Percentiles rank a stretch among this genome's conserved stretches.
Conservation (phyloP, 768 basidiomycete species). For the Lactifluus hygrophoroides region DNA sequence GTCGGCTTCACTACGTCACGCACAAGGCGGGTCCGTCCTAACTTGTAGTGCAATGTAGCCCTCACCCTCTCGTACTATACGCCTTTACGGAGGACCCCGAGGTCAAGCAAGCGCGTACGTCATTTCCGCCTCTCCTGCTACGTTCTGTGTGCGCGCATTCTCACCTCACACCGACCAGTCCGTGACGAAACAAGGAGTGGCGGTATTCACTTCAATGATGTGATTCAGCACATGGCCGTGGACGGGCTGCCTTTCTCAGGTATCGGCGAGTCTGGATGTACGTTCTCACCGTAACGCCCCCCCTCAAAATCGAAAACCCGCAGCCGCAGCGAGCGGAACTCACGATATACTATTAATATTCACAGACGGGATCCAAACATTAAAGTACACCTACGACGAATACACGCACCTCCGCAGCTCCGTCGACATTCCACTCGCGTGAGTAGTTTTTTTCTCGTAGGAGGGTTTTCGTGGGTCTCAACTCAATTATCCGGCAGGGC, state of each 20-base stretch:
- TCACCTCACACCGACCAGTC: constrained; percentile 20
- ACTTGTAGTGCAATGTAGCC: too few species aligned
- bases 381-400: constrained; percentile 27
- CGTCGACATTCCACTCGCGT: constrained; percentile 53
- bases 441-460: constrained; percentile 18
- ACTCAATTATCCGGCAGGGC: constrained; percentile 29
- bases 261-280: constrained; percentile 27
- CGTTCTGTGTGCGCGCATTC: neutral
- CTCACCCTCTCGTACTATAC: constrained; percentile 17
- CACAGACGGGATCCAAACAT: constrained; percentile 24
- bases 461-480: too few species aligned
- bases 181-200: constrained; percentile 27
- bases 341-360: neutral
- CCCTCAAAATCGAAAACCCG: too few species aligned
- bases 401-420: constrained; percentile 44
- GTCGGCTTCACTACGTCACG: constrained; percentile 6
- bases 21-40: too few species aligned
- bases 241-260: constrained; percentile 24
- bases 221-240: constrained; percentile 21
- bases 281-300: constrained; percentile 1
- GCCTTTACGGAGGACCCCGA: constrained; percentile 16
- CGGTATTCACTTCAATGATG: constrained; percentile 28
- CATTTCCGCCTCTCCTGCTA: neutral
- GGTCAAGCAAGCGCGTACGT: constrained; percentile 14
- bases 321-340: neutral